These are phyloP conservation scores for Cavenderia fasciculata DNA, from an alignment of 78 protist genomes.

Conservation along the genomic window DNA sequence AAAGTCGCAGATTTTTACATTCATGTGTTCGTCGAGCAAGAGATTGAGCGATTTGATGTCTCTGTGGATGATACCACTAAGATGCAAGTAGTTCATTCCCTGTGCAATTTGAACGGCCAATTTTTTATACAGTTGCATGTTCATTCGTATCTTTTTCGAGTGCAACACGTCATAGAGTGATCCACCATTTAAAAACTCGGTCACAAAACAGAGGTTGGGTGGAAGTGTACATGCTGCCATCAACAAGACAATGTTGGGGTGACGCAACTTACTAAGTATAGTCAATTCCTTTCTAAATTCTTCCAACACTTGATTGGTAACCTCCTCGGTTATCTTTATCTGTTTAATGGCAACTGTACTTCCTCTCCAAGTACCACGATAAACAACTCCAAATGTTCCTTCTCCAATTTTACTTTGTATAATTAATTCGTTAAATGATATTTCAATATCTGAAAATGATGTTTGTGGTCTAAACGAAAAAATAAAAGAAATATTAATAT, in stretches of 20 bases:
- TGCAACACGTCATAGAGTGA: slow-evolving; percentile 77
- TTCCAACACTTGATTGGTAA: slow-evolving; percentile 50
- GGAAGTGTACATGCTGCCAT: slow-evolving; percentile 79
- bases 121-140: slow-evolving; percentile 67
- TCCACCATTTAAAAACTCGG: slow-evolving; percentile 84
- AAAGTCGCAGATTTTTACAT: slow-evolving; percentile 82
- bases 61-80: slow-evolving; percentile 70
- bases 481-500: too few relatives aligned
- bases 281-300: slow-evolving; percentile 72
- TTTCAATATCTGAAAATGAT: slow-evolving; percentile 62
- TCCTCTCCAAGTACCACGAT: slow-evolving; percentile 57
- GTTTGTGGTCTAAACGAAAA: too few relatives aligned
- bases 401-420: slow-evolving; percentile 57
- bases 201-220: slow-evolving; percentile 80
- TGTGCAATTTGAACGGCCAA: slow-evolving; percentile 75
- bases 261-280: slow-evolving; percentile 42
- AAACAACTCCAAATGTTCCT: slow-evolving; percentile 77
- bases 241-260: slow-evolving; percentile 82
- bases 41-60: slow-evolving; percentile 82
- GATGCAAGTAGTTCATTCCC: slow-evolving; percentile 80
- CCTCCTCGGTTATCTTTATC: slow-evolving; percentile 58
- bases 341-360: slow-evolving; percentile 72
- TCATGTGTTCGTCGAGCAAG: slow-evolving; percentile 69
- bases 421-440: slow-evolving; percentile 39
- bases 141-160: slow-evolving; percentile 53